Conservation (phyloP, 176 grass and related monocot species). For the Themeda triandra region DNA sequence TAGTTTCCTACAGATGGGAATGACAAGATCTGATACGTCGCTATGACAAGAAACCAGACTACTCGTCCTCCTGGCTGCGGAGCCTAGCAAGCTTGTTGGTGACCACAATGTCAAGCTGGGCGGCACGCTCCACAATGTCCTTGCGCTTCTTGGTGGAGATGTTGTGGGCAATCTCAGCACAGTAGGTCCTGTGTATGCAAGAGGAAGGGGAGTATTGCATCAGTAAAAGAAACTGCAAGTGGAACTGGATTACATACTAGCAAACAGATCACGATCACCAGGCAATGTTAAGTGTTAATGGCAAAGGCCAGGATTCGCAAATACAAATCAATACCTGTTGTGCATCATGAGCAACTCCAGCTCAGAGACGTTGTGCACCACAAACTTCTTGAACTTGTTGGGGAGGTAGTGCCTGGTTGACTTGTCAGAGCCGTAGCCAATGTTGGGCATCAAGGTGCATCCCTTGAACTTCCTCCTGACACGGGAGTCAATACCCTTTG, state of each 20-base stretch:
- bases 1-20: conserved; percentile 19
- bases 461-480: conserved; percentile 94
- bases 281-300: too few species aligned
- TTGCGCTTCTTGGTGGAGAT: conserved; percentile 82
- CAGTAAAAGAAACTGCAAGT: not conserved
- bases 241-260: too few species aligned
- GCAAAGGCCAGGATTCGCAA: not conserved
- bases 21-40: not conserved
- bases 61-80: conserved; percentile 86
- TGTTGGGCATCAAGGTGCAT: conserved; percentile 84
- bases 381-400: conserved; percentile 87
- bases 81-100: conserved; percentile 79
- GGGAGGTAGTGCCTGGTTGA: conserved; percentile 82
- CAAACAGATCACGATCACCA: not conserved
- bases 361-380: conserved; percentile 80
- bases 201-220: not conserved
- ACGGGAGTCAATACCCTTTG: conserved; percentile 90
- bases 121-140: conserved; percentile 73
- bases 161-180: conserved; percentile 78
- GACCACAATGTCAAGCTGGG: conserved; percentile 77
- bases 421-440: conserved; percentile 83
- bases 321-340: conserved; percentile 48
- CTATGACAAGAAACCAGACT: conserved; percentile 4
- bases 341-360: conserved; percentile 89
- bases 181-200: conserved; percentile 54